A percentile compares a stretch with the other conserved stretches of the same genome.
These are phyloP conservation scores for Hypoxylon sp. DNA, from an alignment of 2,329 filamentous ascomycete genomes.

Conservation along the genomic window DNA sequence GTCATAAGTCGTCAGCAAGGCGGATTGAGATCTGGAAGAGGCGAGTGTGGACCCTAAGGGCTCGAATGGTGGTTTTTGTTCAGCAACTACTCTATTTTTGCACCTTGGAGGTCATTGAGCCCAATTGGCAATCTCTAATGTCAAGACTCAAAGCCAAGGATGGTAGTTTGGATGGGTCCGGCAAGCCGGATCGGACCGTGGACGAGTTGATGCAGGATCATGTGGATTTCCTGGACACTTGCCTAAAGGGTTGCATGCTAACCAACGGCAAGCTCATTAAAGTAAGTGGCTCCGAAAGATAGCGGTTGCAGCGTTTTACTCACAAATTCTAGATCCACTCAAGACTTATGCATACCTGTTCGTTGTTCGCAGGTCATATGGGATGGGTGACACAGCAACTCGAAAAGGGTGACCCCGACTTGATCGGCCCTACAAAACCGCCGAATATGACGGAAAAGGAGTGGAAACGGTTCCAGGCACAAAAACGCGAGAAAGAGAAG, in stretches of 20 bases:
- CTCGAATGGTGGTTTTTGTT: constrained; percentile 96
- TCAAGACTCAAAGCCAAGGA: constrained; percentile 79
- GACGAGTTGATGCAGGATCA: constrained; percentile 99
- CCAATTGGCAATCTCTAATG: constrained; percentile 97
- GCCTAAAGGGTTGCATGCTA: constrained; percentile 98
- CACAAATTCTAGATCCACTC: constrained; percentile 82
- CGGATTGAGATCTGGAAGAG: constrained; percentile 93
- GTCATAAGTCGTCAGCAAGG: constrained; percentile 80
- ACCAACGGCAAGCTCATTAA: constrained; percentile 95
- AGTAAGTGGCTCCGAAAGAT: constrained; percentile 65
- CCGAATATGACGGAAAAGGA: constrained; percentile 72
- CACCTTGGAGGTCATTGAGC: constrained; percentile 96
- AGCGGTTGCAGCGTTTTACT: constrained; percentile 39
- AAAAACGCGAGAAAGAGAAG: constrained; percentile 62
- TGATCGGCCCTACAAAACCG: constrained; percentile 72
- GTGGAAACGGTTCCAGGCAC: constrained; percentile 71
- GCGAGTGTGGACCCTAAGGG: constrained; percentile 89
- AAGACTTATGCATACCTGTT: constrained; percentile 96
- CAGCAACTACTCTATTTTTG: constrained; percentile 98
- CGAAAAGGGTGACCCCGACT: constrained; percentile 84
- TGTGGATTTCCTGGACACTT: constrained; percentile 97
- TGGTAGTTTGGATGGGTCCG: constrained; percentile 60
- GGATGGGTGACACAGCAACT: constrained; percentile 88
- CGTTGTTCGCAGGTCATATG: constrained; percentile 92
- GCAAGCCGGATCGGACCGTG: constrained; percentile 76